Conservation (phyloP, 805 yeast genomes). For the Scheffersomyces coipomensis region DNA sequence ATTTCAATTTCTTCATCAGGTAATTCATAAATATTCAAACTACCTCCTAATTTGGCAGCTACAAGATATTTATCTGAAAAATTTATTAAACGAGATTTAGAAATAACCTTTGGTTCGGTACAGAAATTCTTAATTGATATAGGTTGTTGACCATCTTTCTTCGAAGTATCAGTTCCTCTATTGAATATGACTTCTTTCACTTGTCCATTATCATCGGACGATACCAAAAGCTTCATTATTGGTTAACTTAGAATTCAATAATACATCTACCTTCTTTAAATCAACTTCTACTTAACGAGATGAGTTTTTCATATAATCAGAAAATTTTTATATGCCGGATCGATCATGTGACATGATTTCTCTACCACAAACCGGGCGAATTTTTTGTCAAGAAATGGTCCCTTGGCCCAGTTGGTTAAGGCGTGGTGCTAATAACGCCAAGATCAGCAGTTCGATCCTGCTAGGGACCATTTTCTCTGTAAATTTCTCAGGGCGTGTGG, state of each 20-base stretch:
- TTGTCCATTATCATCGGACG: conserved; percentile 68
- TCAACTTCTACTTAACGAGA: too few relatives aligned
- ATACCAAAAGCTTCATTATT: conserved; percentile 57
- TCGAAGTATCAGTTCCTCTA: conserved; percentile 78
- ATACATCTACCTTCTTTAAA: too few relatives aligned
- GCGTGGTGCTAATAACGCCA: conserved; percentile 54
- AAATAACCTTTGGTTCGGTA: conserved; percentile 21
- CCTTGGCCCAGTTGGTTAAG: conserved; percentile 56
- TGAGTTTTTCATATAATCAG: background rate
- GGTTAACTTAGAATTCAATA: too few relatives aligned
- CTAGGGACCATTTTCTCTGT: conserved; percentile 56
- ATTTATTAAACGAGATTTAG: conserved; percentile 27
- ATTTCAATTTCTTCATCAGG: conserved; percentile 16
- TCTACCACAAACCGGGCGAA: background rate
- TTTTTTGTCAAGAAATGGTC: background rate
- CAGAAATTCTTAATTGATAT: conserved; percentile 46
- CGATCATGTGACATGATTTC: too few relatives aligned
- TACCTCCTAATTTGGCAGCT: conserved; percentile 44
- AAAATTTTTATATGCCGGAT: background rate
- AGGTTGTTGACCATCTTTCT: conserved; percentile 65
- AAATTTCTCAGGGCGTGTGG: conserved; percentile 38
- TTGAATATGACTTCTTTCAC: conserved; percentile 62
- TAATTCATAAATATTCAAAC: conserved; percentile 37
- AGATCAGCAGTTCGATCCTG: conserved; percentile 83
- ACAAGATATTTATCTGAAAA: conserved; percentile 35